Conservation (phyloP, 768 basidiomycete genomes). For the Tricholoma hemisulphureum region DNA sequence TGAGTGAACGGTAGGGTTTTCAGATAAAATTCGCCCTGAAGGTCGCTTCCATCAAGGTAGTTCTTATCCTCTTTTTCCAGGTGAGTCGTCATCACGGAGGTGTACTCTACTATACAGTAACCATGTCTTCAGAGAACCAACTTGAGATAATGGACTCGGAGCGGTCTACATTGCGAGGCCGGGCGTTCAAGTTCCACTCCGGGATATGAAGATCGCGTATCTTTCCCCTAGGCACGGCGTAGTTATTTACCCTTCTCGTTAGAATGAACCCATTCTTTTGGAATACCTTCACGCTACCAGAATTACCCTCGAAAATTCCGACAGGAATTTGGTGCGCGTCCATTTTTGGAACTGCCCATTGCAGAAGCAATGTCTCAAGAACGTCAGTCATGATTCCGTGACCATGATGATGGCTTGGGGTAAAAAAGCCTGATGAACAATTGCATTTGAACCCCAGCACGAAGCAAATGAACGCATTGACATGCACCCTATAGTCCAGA, state of each 20-base stretch:
- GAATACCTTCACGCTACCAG: constrained; percentile 62
- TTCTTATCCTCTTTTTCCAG: no score
- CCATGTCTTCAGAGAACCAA: no score
- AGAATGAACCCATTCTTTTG: constrained; percentile 61
- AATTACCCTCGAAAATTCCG: constrained; percentile 50
- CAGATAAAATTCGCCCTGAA: no score
- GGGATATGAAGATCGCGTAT: constrained; percentile 36
- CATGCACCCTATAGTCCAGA: constrained; percentile 64
- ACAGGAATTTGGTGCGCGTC: constrained; percentile 46
- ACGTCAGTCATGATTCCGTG: constrained; percentile 73
- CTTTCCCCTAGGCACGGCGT: constrained; percentile 36
- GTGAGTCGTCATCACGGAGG: no score
- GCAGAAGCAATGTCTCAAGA: constrained; percentile 47
- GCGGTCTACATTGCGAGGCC: no score
- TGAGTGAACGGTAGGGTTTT: no score
- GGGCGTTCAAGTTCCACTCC: constrained; percentile 27
- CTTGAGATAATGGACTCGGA: no score
- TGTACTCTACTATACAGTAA: no score
- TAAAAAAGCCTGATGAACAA: constrained; percentile 50
- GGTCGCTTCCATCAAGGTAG: no score
- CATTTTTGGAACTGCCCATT: constrained; percentile 70
- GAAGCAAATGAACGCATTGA: constrained; percentile 10
- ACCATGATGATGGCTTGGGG: constrained; percentile 62
- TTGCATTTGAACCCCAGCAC: neutral
- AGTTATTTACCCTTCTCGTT: constrained; percentile 38